Evolutionary conservation across 2,329 filamentous ascomycete species (phyloP).

Genomic region (Talaromyces sp.): DNA sequence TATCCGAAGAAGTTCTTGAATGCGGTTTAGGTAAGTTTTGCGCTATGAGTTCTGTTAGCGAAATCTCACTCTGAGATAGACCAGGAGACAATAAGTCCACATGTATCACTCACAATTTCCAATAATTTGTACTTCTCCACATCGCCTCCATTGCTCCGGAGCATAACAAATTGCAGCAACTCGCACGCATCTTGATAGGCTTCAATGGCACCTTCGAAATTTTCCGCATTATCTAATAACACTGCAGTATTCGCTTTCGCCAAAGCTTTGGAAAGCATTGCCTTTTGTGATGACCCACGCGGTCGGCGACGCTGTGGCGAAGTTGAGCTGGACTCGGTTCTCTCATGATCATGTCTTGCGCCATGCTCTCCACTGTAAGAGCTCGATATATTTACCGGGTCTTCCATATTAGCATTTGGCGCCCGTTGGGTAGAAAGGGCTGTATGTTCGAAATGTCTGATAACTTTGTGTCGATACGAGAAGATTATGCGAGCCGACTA

Average conservation of each 20-base stretch:
- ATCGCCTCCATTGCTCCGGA: constrained; percentile 76
- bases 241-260: constrained; percentile 96
- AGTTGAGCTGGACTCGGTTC: constrained; percentile 27
- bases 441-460: not conserved
- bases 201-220: constrained; percentile 84
- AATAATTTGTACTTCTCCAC: constrained; percentile 81
- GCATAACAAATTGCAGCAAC: constrained; percentile 81
- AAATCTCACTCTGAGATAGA: constrained; percentile 10
- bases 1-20: constrained; percentile 78
- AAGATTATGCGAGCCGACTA: not conserved
- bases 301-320: constrained; percentile 28
- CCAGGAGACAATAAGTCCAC: not conserved
- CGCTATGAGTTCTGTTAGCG: constrained; percentile 52
- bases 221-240: constrained; percentile 90
- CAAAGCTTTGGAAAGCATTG: constrained; percentile 91
- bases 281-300: constrained; percentile 72
- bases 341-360: constrained; percentile 20
- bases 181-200: constrained; percentile 90
- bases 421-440: not conserved
- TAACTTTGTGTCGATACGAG: not conserved
- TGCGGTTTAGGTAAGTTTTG: constrained; percentile 84
- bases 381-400: constrained; percentile 6
- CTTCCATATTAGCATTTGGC: constrained; percentile 12
- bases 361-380: constrained; percentile 21
- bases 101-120: constrained; percentile 69